Conservation (phyloP, 352 stramenopile species). For the Globisporangium barbulae region DNA sequence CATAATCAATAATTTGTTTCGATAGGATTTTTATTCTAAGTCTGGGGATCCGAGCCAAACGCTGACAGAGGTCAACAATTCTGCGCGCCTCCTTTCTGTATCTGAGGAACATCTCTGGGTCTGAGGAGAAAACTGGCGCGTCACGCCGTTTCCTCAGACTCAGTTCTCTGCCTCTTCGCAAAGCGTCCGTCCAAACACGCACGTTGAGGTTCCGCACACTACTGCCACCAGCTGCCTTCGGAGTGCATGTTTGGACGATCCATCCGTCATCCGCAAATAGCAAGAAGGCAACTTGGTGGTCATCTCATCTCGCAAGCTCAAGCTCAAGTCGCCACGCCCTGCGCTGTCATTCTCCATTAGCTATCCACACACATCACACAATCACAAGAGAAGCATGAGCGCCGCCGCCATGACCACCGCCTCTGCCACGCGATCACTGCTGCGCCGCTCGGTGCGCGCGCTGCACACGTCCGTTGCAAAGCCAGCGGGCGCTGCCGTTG, state of each 20-base stretch:
- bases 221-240: conserved; percentile 8
- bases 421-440: conserved; percentile 4
- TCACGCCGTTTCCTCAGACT: not conserved
- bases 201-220: conserved; percentile 11
- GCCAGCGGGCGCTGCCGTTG: not conserved
- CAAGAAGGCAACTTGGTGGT: conserved; percentile 1
- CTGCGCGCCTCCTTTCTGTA: not conserved
- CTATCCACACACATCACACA: not conserved
- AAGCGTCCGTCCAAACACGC: conserved; percentile 14
- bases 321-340: not conserved
- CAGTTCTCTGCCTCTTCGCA: not conserved
- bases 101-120: not conserved
- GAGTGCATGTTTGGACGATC: conserved; percentile 1
- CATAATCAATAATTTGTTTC: not conserved
- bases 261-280: not conserved
- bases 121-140: not conserved
- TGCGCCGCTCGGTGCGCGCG: conserved; percentile 12
- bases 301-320: conserved; percentile 1
- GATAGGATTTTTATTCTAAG: not conserved
- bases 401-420: not conserved
- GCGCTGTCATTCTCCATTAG: not conserved
- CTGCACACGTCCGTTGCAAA: conserved; percentile 9
- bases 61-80: not conserved
- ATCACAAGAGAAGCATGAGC: conserved; percentile 10
- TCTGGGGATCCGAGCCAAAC: not conserved